Evolutionary conservation across 129 eudicot genomes (phyloP), one percentile per base, ranked within the genome.

Genomic region (Pulicaria dysenterica): DNA sequence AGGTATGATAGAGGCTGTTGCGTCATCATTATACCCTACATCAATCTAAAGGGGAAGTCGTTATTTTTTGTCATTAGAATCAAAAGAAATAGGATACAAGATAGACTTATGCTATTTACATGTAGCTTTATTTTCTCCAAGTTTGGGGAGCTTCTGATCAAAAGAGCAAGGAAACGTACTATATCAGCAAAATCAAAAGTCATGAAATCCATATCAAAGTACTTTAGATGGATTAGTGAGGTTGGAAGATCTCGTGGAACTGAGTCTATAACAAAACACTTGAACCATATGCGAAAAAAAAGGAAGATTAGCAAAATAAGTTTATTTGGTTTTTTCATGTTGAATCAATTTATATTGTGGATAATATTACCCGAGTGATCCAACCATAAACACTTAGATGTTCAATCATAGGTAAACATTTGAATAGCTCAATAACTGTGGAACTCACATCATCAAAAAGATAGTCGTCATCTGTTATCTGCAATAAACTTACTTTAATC

Each of bases 171-270:
- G 40, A 9, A 39, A 39, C 51, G 14, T 15, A 69, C 5, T 38
- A 3, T 14, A n/a, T 15, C 3, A 3, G 9, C 2, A 6, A n/a
- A 11, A 9, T 5, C 4, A 2, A 64, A 39, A 54, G 51, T 4
- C 63, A 69, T 8, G 1, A 11, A 2, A 0, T 38, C 10, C 2
- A 53, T 4, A 41, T 3, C 4, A 8, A 54, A 7, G 74, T 40
- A 53, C 53, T 40, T 69, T 40, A 69, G 74, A 63, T 53, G 74
- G 63, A 15, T 41, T 40, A 54, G 10, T 17, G 50, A 69, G 50
- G 40, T 40, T 53, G 63, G 51, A 68, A 50, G 38, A 59, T 68
- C 60, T 7, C 7, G 34, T 38, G 24, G 60, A 14, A 48, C 31
- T 4, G 0, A 2, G 10, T 15, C 39, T n/a, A 6, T 7, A 14